Evolutionary conservation across 208 protist genomes (phyloP).

Genomic region (Wallacemonas collosoma): DNA sequence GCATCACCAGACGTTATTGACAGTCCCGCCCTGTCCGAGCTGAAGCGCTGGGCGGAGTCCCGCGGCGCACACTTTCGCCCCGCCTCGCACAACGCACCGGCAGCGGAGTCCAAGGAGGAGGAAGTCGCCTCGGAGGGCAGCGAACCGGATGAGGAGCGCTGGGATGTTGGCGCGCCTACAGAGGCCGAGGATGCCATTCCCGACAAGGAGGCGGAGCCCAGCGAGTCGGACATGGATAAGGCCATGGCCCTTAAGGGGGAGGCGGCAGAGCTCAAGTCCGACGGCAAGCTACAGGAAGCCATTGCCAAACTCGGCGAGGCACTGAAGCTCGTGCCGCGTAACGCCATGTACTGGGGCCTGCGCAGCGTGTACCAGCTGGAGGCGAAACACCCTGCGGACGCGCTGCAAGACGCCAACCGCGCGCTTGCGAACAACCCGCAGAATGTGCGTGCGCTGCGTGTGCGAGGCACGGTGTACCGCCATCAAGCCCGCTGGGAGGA

Average conservation of each 20-base stretch:
- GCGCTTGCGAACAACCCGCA: constrained; percentile 66
- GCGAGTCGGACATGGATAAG: constrained; percentile 56
- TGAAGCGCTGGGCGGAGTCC: constrained; percentile 40
- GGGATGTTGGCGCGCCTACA: constrained; percentile 32
- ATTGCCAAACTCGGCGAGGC: constrained; percentile 66
- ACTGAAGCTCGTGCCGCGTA: constrained; percentile 50
- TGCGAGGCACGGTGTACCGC: constrained; percentile 68
- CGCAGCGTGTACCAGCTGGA: constrained; percentile 65
- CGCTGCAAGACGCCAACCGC: constrained; percentile 61
- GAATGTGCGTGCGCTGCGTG: constrained; percentile 75
- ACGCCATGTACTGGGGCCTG: constrained; percentile 81
- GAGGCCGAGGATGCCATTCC: constrained; percentile 36
- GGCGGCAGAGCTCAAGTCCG: constrained; percentile 46
- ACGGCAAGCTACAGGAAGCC: constrained; percentile 53
- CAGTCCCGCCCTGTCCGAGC: constrained; percentile 31
- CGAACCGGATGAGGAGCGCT: constrained; percentile 63
- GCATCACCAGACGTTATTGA: constrained; percentile 45
- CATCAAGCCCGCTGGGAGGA: constrained; percentile 71
- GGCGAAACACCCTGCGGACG: constrained; percentile 43
- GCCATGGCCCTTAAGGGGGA: constrained; percentile 63
- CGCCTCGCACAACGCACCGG: constrained; percentile 4
- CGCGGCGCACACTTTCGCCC: constrained; percentile 42
- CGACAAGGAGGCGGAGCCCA: constrained; percentile 28
- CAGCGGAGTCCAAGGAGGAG: constrained; percentile 15
- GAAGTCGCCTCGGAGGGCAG: constrained; percentile 30